Evolutionary conservation across 768 basidiomycete species (phyloP), one percentile per base, ranked within the genome.

Genomic region (Leccinum incarnatum): DNA sequence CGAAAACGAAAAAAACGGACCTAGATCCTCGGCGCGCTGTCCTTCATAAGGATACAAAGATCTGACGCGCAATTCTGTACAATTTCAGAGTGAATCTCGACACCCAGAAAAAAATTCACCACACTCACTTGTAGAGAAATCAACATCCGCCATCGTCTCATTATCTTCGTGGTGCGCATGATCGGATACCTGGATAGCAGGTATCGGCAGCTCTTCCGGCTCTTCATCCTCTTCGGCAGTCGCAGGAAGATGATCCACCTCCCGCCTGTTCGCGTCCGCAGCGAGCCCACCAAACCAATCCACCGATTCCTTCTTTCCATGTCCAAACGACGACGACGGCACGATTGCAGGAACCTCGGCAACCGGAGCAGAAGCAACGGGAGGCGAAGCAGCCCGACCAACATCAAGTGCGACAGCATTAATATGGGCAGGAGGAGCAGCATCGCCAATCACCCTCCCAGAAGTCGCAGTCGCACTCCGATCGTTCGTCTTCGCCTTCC

Each of bases 201-300:
- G 88, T 15, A 56, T 47, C 9, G 83, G 77, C 25, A 68, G 61
- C 19, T 58, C 64, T 52, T 60, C 62, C 8, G 51, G 63, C 14
- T 75, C 69, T 23, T 77, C 76, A 37, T 83, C 83, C 58, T 88
- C 91, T 59, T 86, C 85, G 6, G 61, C 72, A 42, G 81, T 86
- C 25, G 82, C 73, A 36, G 86, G 81, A 63, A 87, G 69, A 50
- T 71, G 75, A 54, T 67, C 73, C 23, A 69, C 71, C 29, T 69
- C 67, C 36, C 78, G 81, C 37, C 76, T 76, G 75, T 96, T 87
- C 2, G 32, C 59, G 29, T 71, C 69, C 40, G 88, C 89, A 12
- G 95, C 94, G 12, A 96, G 79, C 32, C 88, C 89, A 53, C 86
- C 83, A 69, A 92, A 94, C 95, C 95, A 98, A 66, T 93, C 95